phyloP scores from a whole-genome alignment of 495 filamentous ascomycete genomes.

The Gamarada debralockiae region DNA sequence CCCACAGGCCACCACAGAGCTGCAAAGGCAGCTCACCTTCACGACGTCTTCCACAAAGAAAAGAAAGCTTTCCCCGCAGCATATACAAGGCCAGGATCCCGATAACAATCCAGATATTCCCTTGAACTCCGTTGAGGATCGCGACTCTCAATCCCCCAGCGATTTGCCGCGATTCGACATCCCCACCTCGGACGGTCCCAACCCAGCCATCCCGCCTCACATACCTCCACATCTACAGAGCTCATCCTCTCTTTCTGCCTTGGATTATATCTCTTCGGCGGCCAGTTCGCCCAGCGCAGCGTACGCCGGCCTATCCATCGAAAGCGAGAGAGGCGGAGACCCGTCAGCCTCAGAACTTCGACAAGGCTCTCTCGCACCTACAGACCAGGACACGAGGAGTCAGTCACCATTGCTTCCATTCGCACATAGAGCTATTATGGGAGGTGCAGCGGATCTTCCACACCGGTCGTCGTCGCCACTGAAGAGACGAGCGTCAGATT shows the following conservation, averaged over 20 bases:
- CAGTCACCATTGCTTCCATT: constrained; percentile 38
- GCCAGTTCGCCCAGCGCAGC: constrained; percentile 69
- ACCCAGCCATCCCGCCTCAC: constrained; percentile 46
- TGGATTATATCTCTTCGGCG: constrained; percentile 49
- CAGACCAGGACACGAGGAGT: constrained; percentile 22
- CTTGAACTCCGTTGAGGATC: constrained; percentile 37
- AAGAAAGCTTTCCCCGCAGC: constrained; percentile 68
- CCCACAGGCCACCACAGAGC: constrained; percentile 14
- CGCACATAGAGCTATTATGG: constrained; percentile 46
- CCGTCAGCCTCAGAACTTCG: constrained; percentile 12
- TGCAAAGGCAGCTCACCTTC: constrained; percentile 64
- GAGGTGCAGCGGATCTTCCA: constrained; percentile 44
- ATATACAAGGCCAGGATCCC: constrained; percentile 30
- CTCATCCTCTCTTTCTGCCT: constrained; percentile 39
- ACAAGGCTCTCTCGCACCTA: constrained; percentile 20
- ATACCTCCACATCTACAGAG: constrained; percentile 46
- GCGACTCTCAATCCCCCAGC: constrained; percentile 34
- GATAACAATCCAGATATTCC: constrained; percentile 37
- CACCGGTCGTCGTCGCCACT: constrained; percentile 52
- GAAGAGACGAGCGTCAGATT: constrained; percentile 50
- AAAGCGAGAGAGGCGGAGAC: constrained; percentile 55
- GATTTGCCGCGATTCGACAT: constrained; percentile 31
- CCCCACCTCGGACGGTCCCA: constrained; percentile 46
- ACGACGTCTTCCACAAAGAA: constrained; percentile 91
- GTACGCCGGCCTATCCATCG: constrained; percentile 67